Conservation (phyloP, 2,329 filamentous ascomycete species). For the Macrophomina pseudophaseolina region DNA sequence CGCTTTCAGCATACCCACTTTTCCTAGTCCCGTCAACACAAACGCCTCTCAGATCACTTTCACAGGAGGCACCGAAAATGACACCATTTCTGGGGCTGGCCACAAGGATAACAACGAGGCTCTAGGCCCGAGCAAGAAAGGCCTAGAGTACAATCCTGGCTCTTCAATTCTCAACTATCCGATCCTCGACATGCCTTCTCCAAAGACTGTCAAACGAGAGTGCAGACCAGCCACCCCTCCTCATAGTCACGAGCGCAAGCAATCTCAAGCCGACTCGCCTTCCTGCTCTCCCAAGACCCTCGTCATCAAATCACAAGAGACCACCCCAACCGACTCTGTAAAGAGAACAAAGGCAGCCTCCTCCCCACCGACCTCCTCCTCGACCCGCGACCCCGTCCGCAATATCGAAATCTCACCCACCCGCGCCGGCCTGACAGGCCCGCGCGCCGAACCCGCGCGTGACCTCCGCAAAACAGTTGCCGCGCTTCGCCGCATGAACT, state of each 20-base stretch:
- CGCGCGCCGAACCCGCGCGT: conserved; percentile 37
- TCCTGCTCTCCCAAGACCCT: conserved; percentile 47
- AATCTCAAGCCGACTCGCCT: conserved; percentile 29
- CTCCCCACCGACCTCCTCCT: conserved; percentile 31
- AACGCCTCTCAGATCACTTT: neutral
- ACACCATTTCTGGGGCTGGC: neutral
- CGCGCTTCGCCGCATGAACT: conserved; percentile 45
- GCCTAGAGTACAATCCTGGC: conserved; percentile 32
- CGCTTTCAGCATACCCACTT: conserved; percentile 44
- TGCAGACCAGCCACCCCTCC: neutral
- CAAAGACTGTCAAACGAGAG: neutral
- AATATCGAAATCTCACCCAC: neutral
- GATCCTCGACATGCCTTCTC: neutral
- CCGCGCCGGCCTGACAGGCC: conserved; percentile 31
- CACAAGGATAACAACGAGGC: neutral
- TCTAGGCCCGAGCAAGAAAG: neutral
- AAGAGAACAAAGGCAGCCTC: neutral
- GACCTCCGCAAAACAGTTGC: conserved; percentile 40
- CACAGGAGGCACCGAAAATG: neutral
- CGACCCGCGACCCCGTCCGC: conserved; percentile 30
- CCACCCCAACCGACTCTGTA: neutral
- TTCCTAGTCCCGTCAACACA: conserved; percentile 36
- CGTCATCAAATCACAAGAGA: conserved; percentile 29
- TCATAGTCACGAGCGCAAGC: neutral
- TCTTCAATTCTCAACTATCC: conserved; percentile 31